Evolutionary conservation across 108 stramenopile species (phyloP).

Genomic region (Ochromonas danica): DNA sequence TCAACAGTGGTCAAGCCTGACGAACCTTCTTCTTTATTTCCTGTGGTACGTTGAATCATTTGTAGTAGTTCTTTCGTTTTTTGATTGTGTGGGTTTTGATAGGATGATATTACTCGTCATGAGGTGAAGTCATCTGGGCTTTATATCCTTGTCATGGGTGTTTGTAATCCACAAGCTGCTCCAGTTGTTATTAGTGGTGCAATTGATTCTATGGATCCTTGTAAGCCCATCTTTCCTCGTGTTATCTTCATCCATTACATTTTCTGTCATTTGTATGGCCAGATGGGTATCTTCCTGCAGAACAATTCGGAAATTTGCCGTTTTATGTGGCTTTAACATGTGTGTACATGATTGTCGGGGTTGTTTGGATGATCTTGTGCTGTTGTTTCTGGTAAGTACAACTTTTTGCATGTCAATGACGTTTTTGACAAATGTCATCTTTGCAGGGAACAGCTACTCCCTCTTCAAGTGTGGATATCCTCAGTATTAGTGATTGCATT

Average conservation of each 20-base stretch:
- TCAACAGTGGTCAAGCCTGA: neutral
- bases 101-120: neutral
- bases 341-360: slow-evolving; percentile 6
- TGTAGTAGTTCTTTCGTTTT: neutral
- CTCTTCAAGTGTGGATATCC: slow-evolving; percentile 28
- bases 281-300: slow-evolving; percentile 36
- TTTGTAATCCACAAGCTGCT: slow-evolving; percentile 12
- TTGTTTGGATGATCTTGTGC: slow-evolving; percentile 20
- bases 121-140: neutral
- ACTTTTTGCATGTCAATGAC: no score
- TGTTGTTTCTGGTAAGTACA: neutral
- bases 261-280: neutral
- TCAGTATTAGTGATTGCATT: slow-evolving; percentile 6
- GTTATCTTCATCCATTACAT: neutral
- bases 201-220: slow-evolving; percentile 28
- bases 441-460: slow-evolving; percentile 4
- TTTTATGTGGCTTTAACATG: slow-evolving; percentile 19
- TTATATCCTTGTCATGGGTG: slow-evolving; percentile 11
- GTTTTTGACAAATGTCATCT: no score
- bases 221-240: neutral
- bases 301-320: slow-evolving; percentile 27
- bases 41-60: neutral
- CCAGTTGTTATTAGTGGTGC: neutral
- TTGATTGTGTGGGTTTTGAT: neutral
- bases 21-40: neutral